phyloP scores from a whole-genome alignment of 495 filamentous ascomycete species.

The Hypoxylon trugodes region DNA sequence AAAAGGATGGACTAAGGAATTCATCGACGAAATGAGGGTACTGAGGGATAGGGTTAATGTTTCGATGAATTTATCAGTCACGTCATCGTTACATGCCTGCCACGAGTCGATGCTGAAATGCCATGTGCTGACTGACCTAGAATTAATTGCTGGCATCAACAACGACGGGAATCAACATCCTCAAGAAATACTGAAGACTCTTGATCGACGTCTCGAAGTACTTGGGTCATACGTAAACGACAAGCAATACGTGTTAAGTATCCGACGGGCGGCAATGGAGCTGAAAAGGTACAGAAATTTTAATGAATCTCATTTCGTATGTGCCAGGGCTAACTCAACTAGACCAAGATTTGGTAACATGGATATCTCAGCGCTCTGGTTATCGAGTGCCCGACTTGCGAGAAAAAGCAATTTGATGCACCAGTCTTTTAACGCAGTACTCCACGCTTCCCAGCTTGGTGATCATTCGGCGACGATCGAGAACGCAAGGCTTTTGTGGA shows the following conservation, averaged over 20 bases:
- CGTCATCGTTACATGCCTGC: conserved; percentile 78
- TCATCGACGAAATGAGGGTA: conserved; percentile 65
- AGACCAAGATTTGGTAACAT: conserved; percentile 63
- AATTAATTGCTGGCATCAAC: conserved; percentile 71
- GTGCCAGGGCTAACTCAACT: conserved; percentile 44
- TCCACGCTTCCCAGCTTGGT: conserved; percentile 85
- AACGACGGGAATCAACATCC: conserved; percentile 47
- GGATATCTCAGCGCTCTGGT: conserved; percentile 84
- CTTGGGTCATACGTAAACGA: conserved; percentile 86
- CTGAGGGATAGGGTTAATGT: conserved; percentile 75
- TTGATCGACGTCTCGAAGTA: conserved; percentile 80
- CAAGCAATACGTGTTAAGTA: conserved; percentile 92
- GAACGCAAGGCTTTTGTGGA: conserved; percentile 92
- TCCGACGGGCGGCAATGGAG: conserved; percentile 87
- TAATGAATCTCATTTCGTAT: not conserved
- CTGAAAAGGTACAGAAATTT: conserved; percentile 67
- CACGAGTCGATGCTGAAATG: conserved; percentile 84
- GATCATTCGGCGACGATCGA: conserved; percentile 89
- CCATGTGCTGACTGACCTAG: conserved; percentile 87
- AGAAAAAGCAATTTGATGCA: conserved; percentile 83
- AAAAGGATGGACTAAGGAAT: conserved; percentile 60
- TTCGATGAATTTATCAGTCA: conserved; percentile 75
- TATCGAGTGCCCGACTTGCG: conserved; percentile 84
- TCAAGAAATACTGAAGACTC: conserved; percentile 60
- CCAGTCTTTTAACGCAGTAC: conserved; percentile 90